Evolutionary conservation across 805 yeast genomes (phyloP), one percentile per base, ranked within the genome.

Genomic region (Wickerhamiella qilinensis): DNA sequence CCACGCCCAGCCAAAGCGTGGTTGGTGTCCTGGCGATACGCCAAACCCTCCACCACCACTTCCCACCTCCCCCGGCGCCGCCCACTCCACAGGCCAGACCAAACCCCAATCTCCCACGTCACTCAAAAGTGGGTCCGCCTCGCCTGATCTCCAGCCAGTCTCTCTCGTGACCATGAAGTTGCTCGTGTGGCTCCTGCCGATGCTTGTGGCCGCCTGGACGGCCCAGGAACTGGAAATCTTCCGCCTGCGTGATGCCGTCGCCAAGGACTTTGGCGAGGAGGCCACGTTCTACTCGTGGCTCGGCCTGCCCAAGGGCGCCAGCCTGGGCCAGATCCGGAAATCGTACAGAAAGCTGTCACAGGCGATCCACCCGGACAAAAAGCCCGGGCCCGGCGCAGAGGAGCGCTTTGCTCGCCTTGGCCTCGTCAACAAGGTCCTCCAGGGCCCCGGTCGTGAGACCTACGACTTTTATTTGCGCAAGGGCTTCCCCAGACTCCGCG

Each of bases 401-500:
- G 80, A 75, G 47, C 65, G 83, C 30, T 91, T 77, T 53, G 83
- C 88, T 50, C 64, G 88, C 21, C 67, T 91, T 28, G 80, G 91
- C 25, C 57, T 75, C 20, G 80, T 83, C 18, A 77, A 85, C 25
- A 73, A 79, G 51, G 75, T 86, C 39, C 68, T 88, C 46, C 63
- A 67, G 40, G 59, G 69, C 19, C 70, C 72, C 39, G 65, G 66
- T 41, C 71, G 76, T 44, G 73, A 77, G 36, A 67, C 84, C 6
- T 91, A 91, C 56, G 97, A 91, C 57, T 85, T 73, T 56, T 91
- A 82, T 58, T 63, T 81, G 38, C 64, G 71, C 32, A 69, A 47
- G 96, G 97, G 6, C 88, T 91, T 59, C 97, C 98, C 5, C 28
- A 65, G 68, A 44, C 83, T 80, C 70, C 74, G 75, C 41, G 82